Conservation (phyloP, 441 rosid species). For the Populus trichocarpa region DNA sequence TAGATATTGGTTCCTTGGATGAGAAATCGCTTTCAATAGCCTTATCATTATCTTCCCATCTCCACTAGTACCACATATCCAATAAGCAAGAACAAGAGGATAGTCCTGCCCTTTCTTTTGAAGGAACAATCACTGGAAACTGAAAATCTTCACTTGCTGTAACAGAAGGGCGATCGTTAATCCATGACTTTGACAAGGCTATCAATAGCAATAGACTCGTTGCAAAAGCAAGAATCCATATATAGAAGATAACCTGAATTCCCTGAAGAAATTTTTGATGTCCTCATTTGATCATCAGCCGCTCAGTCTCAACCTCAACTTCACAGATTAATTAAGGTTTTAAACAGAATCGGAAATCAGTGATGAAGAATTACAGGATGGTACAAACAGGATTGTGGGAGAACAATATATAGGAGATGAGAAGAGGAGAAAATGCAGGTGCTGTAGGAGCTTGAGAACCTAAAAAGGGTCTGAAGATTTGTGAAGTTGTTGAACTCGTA, state of each 20-base stretch:
- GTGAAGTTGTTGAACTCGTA: too few relatives aligned
- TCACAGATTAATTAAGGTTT: too few relatives aligned
- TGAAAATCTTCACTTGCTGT: constrained; percentile 7
- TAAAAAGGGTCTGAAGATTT: too few relatives aligned
- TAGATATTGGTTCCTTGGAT: constrained; percentile 54
- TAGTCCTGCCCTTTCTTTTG: constrained; percentile 34
- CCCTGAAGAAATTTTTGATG: constrained; percentile 16
- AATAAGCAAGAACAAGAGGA: constrained; percentile 48
- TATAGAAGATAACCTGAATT: constrained; percentile 13
- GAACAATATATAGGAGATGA: too few relatives aligned
- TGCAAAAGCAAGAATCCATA: constrained; percentile 26
- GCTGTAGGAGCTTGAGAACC: too few relatives aligned
- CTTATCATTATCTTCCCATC: constrained; percentile 40
- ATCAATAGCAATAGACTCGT: constrained; percentile 20
- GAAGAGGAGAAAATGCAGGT: too few relatives aligned
- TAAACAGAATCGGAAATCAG: too few relatives aligned
- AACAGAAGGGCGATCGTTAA: constrained; percentile 3
- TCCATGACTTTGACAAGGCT: constrained; percentile 22
- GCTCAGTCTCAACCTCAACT: too few relatives aligned
- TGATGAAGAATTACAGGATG: too few relatives aligned
- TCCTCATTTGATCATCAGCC: constrained; percentile 22
- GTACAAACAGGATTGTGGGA: too few relatives aligned
- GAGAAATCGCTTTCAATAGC: constrained; percentile 44
- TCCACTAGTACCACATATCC: constrained; percentile 46
- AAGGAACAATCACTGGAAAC: constrained; percentile 1